Base-by-base conservation (phyloP, 352 stramenopile genomes). In the Globisporangium cylindrosporum region DNA sequence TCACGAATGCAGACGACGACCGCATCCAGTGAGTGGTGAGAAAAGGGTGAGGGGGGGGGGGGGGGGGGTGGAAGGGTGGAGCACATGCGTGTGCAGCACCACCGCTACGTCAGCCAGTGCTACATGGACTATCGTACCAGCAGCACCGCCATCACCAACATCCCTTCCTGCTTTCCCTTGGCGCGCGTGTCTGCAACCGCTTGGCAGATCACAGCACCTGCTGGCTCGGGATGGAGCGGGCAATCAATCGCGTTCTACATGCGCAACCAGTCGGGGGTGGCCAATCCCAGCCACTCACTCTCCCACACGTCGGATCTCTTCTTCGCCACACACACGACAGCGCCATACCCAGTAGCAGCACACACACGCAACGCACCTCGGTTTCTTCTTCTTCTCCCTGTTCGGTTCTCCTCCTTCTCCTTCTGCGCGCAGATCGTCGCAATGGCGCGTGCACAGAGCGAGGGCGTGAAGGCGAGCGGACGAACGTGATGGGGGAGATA, bases 371-470 rank as follows among this genome's bases (percentile, higher is more conserved):
- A 25, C 54, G n/a, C 27, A 59, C 54, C 54, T 59, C 2, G 9
- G 25, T 38, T 1, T 38, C 25, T 59, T 27, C 25, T 59, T 20
- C 12, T 58, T 36, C 32, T 36, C 3, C 27, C 27, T 27, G 22
- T 36, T 24, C 15, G n/a, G 14, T 49, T 59, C 54, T 59, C 15
- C 54, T 24, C 41, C 54, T 58, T 7, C 48, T 59, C 24, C 9
- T 32, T 3, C 18, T 57, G 53, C 15, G 27, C 25, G 53, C 53
- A 18, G 36, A 14, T 29, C 20, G 51, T 57, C 14, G 24, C 12
- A 36, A 36, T 58, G 53, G 53, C 53, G 53, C 25, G 22, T 25
- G 48, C n/a, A 18, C 49, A 56, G n/a, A 56, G 49, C 49, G 49
- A 56, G 12, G 10, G 36, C 36, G 34, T 41, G 34, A 41, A 18